Base-by-base conservation (phyloP, 257 asterid genomes). In the Leptodermis oblonga region DNA sequence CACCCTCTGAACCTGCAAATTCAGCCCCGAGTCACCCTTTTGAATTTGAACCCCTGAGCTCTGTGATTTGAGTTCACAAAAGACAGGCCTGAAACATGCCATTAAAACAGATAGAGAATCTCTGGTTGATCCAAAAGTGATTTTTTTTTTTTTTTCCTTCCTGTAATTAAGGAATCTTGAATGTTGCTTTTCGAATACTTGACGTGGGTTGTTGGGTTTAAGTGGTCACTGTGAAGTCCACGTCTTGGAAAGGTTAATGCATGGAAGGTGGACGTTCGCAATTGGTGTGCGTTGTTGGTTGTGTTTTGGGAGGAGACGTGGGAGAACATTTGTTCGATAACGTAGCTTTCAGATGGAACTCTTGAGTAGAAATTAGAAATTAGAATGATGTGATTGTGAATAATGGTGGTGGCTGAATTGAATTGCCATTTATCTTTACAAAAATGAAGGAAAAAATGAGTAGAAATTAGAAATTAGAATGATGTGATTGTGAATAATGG, bases 81-180 rank as follows among this genome's bases (percentile, higher is more conserved):
- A 79, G 23, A 85, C 62, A 25, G 83, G 81, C 64, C 88, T 76
- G 31, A 74, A 71, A 31, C 82, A 82, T 69, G 88, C 92, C 97
- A 90, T 90, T 4, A 3, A 39, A 6, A 17, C 14, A 12, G 37
- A 26, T 18, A 36, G 20, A 51, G 41, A 54, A 28, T 59, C 62
- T 17, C 66, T 31, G 28, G 43, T 5, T 41, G 78, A 70, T 74
- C 71, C 70, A 66, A 68, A 56, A 45, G 23, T n/a, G 52, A 7
- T 60, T 49, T 41, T 22, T 48, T 68, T 17, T n/a, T n/a, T n/a
- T n/a, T n/a, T n/a, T n/a, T n/a, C n/a, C n/a, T n/a, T n/a, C n/a
- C n/a, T n/a, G n/a, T n/a, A n/a, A 33, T 0, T n/a, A 12, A 37
- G 65, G 70, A 67, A 55, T 55, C 56, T 69, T 7, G 53, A 4